Base-by-base conservation (phyloP, 441 rosid genomes). In the Euphorbia corollata region DNA sequence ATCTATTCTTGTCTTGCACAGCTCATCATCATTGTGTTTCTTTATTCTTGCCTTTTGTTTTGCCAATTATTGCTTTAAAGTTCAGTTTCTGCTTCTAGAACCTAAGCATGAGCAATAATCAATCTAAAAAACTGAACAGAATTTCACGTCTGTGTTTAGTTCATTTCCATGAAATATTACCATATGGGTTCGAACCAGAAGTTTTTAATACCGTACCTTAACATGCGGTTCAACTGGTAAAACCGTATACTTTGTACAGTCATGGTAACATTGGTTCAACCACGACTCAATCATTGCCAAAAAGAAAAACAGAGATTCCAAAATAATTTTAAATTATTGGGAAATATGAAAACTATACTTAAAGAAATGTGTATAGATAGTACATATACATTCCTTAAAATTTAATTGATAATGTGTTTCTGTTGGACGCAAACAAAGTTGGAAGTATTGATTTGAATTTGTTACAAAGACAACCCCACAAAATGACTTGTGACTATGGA, bases 1-100 rank as follows among this genome's bases (percentile, higher is more conserved):
- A 63, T 68, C 38, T 45, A 1, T 27, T 34, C 32, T 5, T 50
- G n/a, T 16, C 55, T n/a, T 50, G 65, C 55, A 71, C 61, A 71
- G 19, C 51, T 61, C 58, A 57, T 16, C 62, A 69, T 64, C 32
- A 27, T 27, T 63, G 24, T 27, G 19, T 32, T 71, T 59, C 6
- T 34, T 59, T 38, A 38, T 38, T 38, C 51, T 39, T 39, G 12
- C 32, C 32, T 39, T 27, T n/a, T 16, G 16, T 27, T 45, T 0
- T 5, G 27, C 32, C 6, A 5, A 30, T 45, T 45, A 3, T 47
- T 12, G 51, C 51, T 47, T 47, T 11, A 47, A 4, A 27, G 15
- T 47, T 12, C 4, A 47, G 1, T 47, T 41, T 47, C n/a, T 47
- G 51, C 51, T 47, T 47, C 51, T 41, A 41, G 13, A 27, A 27